These are phyloP conservation scores for Colletotrichum sp. DNA, from an alignment of 2,329 filamentous ascomycete species.

Conservation along the genomic window DNA sequence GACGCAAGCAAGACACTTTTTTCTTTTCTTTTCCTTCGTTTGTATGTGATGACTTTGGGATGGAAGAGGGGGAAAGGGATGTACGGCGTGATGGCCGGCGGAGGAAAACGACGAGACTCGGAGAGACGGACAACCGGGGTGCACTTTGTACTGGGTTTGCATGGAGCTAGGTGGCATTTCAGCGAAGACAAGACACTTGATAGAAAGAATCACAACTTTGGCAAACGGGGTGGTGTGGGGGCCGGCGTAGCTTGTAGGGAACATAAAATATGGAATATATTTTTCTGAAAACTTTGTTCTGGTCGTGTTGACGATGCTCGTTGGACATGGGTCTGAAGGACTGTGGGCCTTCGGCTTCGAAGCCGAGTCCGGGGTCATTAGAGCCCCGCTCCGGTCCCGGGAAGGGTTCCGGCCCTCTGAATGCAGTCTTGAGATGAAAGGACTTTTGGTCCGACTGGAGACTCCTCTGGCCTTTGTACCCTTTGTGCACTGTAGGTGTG, in stretches of 20 bases:
- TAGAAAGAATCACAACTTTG: neutral
- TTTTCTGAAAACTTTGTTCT: neutral
- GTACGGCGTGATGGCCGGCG: neutral
- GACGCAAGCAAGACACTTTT: conserved; percentile 9
- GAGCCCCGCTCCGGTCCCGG: neutral
- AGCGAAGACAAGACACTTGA: neutral
- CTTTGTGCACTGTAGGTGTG: neutral
- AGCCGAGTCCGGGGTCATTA: neutral
- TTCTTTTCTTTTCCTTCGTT: neutral
- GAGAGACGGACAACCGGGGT: neutral
- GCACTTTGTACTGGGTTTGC: neutral
- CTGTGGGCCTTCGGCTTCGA: neutral
- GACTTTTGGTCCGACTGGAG: neutral
- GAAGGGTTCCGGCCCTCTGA: neutral
- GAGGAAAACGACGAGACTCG: neutral
- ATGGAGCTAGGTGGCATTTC: neutral
- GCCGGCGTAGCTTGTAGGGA: neutral
- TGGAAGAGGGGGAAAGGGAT: neutral
- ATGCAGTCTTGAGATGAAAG: neutral
- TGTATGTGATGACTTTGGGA: neutral
- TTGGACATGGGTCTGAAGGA: neutral
- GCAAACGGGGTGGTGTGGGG: neutral
- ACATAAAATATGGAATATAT: neutral
- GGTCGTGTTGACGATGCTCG: neutral
- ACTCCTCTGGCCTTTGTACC: neutral